These are phyloP conservation scores for Viola odorata DNA, from an alignment of 345 rosid genomes.

Conservation along the genomic window DNA sequence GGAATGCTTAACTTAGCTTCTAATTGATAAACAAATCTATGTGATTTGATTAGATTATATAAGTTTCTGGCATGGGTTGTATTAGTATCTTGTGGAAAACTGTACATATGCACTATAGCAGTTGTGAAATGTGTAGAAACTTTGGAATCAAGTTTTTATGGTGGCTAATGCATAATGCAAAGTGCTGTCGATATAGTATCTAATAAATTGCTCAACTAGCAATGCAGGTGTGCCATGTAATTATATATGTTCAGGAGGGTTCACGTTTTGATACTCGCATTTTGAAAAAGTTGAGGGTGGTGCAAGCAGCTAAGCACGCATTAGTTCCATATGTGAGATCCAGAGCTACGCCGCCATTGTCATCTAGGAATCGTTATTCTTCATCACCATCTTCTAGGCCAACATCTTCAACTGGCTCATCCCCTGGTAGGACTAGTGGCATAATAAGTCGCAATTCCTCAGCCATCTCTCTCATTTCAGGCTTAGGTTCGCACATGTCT, in stretches of 20 bases:
- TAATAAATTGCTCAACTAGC: constrained; percentile 25
- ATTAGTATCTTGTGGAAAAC: too few relatives aligned
- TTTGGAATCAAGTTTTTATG: neutral
- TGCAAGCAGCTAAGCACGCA: constrained; percentile 71
- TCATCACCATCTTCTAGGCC: constrained; percentile 27
- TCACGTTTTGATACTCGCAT: constrained; percentile 52
- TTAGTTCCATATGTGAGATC: constrained; percentile 54
- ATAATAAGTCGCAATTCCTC: constrained; percentile 43
- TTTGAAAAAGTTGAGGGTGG: constrained; percentile 66
- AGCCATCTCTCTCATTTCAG: constrained; percentile 63
- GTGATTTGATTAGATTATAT: too few relatives aligned
- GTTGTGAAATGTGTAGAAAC: neutral
- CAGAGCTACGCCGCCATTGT: constrained; percentile 36
- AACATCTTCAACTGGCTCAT: constrained; percentile 28
- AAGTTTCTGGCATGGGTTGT: too few relatives aligned
- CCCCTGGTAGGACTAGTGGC: constrained; percentile 52
- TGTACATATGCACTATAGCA: too few relatives aligned
- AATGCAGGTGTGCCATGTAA: constrained; percentile 85
- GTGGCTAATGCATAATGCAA: neutral
- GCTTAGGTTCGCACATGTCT: constrained; percentile 58
- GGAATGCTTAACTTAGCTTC: too few relatives aligned
- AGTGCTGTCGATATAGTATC: neutral
- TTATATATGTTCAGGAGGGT: constrained; percentile 60
- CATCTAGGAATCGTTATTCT: constrained; percentile 46
- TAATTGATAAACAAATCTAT: too few relatives aligned